Evolutionary conservation across 1,139 yeast genomes (phyloP).

Genomic region (Candida dubliniensis): DNA sequence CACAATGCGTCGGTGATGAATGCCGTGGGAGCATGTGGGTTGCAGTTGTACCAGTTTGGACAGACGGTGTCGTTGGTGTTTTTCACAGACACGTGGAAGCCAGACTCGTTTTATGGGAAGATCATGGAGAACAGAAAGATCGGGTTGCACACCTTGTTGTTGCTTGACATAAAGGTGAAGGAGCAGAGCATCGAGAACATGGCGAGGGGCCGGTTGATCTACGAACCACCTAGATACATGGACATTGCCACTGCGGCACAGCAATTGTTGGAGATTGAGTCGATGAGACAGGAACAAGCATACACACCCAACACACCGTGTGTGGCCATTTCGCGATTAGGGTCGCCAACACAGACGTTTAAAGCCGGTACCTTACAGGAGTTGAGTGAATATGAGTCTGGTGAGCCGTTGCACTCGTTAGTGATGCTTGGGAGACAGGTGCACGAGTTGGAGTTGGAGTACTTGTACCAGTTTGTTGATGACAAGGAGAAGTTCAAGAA

Average conservation of each 20-base stretch:
- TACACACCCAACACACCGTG: slow-evolving; percentile 89
- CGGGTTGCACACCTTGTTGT: slow-evolving; percentile 86
- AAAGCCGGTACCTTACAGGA: slow-evolving; percentile 82
- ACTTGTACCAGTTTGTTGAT: slow-evolving; percentile 72
- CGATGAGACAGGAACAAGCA: slow-evolving; percentile 66
- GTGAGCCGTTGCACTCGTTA: slow-evolving; percentile 91
- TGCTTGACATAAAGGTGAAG: slow-evolving; percentile 92
- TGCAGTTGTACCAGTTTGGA: slow-evolving; percentile 92
- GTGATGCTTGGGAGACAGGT: slow-evolving; percentile 90
- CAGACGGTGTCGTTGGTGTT: slow-evolving; percentile 95
- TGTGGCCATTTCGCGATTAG: slow-evolving; percentile 88
- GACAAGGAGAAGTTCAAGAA: slow-evolving; percentile 59
- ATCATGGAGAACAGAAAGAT: slow-evolving; percentile 83
- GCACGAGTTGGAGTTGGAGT: slow-evolving; percentile 90
- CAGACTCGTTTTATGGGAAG: slow-evolving; percentile 91
- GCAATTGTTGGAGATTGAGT: slow-evolving; percentile 87
- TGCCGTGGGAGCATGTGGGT: slow-evolving; percentile 97
- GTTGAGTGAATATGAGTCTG: slow-evolving; percentile 79
- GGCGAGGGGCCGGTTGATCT: slow-evolving; percentile 88
- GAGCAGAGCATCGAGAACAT: slow-evolving; percentile 93
- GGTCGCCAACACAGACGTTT: slow-evolving; percentile 79
- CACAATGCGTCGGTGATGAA: slow-evolving; percentile 98
- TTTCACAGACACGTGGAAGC: slow-evolving; percentile 94
- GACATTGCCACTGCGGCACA: slow-evolving; percentile 83
- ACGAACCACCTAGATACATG: slow-evolving; percentile 98